A percentile compares a stretch with the other conserved stretches of the same genome.
Evolutionary conservation across 768 basidiomycete species (phyloP).

Genomic region (Suillus clintonianus): DNA sequence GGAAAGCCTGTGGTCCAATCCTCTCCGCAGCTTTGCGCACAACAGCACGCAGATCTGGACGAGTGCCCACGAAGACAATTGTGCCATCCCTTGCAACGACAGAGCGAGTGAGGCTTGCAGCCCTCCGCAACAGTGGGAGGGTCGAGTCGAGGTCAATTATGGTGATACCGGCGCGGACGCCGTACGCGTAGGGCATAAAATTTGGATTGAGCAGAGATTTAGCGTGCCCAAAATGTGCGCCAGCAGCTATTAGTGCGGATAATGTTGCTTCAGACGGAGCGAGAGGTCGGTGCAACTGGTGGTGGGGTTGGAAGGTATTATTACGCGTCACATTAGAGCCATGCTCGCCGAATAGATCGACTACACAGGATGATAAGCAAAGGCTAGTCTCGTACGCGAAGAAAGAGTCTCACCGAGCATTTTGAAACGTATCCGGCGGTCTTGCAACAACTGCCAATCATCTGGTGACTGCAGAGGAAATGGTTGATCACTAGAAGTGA

Average conservation of each 20-base stretch:
- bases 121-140: slow-evolving; percentile 86
- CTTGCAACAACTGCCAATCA: slow-evolving; percentile 69
- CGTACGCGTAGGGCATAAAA: slow-evolving; percentile 91
- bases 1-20: slow-evolving; percentile 78
- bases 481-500: slow-evolving; percentile 6
- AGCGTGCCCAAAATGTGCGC: slow-evolving; percentile 93
- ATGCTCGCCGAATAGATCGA: slow-evolving; percentile 61
- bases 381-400: slow-evolving; percentile 5
- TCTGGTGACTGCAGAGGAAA: slow-evolving; percentile 45
- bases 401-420: slow-evolving; percentile 50
- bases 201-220: slow-evolving; percentile 83
- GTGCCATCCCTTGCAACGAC: slow-evolving; percentile 80
- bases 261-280: slow-evolving; percentile 68
- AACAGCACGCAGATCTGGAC: slow-evolving; percentile 71
- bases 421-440: slow-evolving; percentile 55
- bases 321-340: slow-evolving; percentile 77
- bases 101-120: slow-evolving; percentile 83
- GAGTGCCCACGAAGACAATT: slow-evolving; percentile 89
- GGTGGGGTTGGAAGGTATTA: slow-evolving; percentile 73
- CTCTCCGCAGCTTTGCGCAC: slow-evolving; percentile 80
- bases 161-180: slow-evolving; percentile 84
- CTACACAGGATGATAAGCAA: slow-evolving; percentile 37
- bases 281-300: slow-evolving; percentile 63
- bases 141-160: slow-evolving; percentile 96
- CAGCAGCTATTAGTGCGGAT: slow-evolving; percentile 88